Evolutionary conservation across 2,329 filamentous ascomycete genomes (phyloP).

Genomic region (Fusarium sp.): DNA sequence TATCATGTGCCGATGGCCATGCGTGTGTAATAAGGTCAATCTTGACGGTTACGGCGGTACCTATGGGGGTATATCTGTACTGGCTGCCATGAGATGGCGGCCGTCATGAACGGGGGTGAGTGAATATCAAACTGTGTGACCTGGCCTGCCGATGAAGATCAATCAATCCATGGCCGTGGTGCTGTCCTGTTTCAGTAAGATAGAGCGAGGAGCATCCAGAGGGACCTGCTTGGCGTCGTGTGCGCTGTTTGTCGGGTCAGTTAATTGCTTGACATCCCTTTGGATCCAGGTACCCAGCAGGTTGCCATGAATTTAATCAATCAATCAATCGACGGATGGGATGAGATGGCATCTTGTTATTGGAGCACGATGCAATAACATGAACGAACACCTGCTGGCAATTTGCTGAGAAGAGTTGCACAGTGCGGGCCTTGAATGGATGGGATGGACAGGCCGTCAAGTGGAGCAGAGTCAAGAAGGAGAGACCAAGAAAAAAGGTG

Average conservation of each 20-base stretch:
- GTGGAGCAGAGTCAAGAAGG: not conserved
- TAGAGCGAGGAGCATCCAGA: conserved; percentile 19
- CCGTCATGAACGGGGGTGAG: conserved; percentile 30
- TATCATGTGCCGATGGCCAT: conserved; percentile 27
- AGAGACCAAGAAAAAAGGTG: conserved; percentile 3
- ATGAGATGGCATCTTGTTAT: conserved; percentile 24
- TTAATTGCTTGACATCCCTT: not conserved
- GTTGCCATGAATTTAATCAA: conserved; percentile 26
- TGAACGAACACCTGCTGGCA: conserved; percentile 23
- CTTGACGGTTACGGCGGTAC: not conserved
- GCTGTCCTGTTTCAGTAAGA: conserved; percentile 38
- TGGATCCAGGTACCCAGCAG: conserved; percentile 4
- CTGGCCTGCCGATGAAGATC: conserved; percentile 33
- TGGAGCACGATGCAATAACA: conserved; percentile 20
- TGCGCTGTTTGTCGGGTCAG: conserved; percentile 5
- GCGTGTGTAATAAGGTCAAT: not conserved
- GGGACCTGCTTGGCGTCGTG: not conserved
- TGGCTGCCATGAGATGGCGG: conserved; percentile 32
- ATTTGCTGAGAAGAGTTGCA: conserved; percentile 29
- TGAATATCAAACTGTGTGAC: conserved; percentile 14
- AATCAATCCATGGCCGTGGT: conserved; percentile 31
- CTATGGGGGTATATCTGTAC: not conserved
- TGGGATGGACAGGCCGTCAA: not conserved
- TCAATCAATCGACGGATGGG: conserved; percentile 24
- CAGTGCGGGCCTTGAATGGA: conserved; percentile 27